A percentile compares a stretch with the other conserved stretches of the same genome.
Conservation (phyloP, 164 flowering plant genomes). For the Dillenia turbinata region DNA sequence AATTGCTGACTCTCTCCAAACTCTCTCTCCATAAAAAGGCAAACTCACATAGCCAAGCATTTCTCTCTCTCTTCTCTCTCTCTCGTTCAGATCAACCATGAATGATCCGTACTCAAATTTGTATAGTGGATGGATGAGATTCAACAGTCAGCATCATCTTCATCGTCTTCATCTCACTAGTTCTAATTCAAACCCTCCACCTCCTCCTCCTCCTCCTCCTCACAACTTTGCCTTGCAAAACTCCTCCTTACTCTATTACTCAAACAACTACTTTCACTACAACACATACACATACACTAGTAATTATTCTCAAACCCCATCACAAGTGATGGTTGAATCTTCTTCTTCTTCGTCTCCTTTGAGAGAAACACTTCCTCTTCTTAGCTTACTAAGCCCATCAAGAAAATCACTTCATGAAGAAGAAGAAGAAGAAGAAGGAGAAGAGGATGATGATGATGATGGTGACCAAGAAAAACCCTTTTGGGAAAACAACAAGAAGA, state of each 20-base stretch:
- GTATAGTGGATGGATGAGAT: slow-evolving; percentile 27
- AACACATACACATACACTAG: background rate
- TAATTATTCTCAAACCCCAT: slow-evolving; percentile 16
- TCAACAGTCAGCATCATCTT: slow-evolving; percentile 18
- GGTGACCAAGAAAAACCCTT: slow-evolving; percentile 12
- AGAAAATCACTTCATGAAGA: background rate
- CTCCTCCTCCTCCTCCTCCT: slow-evolving; percentile 14
- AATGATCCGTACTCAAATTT: slow-evolving; percentile 41
- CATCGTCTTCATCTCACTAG: background rate
- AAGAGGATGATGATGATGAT: background rate
- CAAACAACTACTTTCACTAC: slow-evolving; percentile 1
- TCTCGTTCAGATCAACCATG: slow-evolving; percentile 6
- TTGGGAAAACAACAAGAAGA: slow-evolving; percentile 10
- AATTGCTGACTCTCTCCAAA: too few relatives aligned
- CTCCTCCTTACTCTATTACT: too few relatives aligned
- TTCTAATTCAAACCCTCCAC: slow-evolving; percentile 2
- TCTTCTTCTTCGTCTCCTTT: slow-evolving; percentile 40
- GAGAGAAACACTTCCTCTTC: slow-evolving; percentile 48
- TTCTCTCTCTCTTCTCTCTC: slow-evolving; percentile 9
- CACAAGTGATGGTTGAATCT: slow-evolving; percentile 2
- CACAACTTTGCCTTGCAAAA: background rate
- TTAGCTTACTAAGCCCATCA: slow-evolving; percentile 28
- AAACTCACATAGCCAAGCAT: slow-evolving; percentile 5
- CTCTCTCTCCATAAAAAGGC: slow-evolving; percentile 24
- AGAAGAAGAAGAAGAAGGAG: too few relatives aligned